phyloP scores from a whole-genome alignment of 148 eudicot genomes.

The Silene latifolia region DNA sequence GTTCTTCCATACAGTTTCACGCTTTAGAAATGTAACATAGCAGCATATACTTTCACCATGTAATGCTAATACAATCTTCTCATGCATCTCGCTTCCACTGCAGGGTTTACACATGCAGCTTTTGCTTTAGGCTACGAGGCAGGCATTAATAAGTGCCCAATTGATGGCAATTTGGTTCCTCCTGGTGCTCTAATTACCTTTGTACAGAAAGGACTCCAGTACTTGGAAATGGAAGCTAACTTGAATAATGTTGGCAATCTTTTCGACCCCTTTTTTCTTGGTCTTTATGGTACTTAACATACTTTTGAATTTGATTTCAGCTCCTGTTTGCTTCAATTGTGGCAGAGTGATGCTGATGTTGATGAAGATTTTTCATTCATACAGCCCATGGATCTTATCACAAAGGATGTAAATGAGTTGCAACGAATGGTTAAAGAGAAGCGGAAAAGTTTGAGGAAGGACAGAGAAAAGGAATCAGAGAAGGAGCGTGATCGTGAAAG shows the following conservation, averaged over 20 bases:
- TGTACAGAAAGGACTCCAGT: slow-evolving; percentile 72
- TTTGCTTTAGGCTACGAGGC: slow-evolving; percentile 77
- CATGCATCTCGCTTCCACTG: slow-evolving; percentile 17
- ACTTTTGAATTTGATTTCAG: slow-evolving; percentile 9
- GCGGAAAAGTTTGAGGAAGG: slow-evolving; percentile 44
- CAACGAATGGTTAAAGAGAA: slow-evolving; percentile 53
- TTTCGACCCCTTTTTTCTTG: slow-evolving; percentile 20
- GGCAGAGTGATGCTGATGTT: slow-evolving; percentile 55
- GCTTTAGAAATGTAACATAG: not conserved
- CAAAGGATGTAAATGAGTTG: slow-evolving; percentile 67
- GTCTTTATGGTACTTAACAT: not conserved
- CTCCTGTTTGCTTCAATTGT: slow-evolving; percentile 11
- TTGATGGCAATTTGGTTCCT: slow-evolving; percentile 71
- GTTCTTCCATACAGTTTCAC: not conserved
- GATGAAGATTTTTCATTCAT: slow-evolving; percentile 67
- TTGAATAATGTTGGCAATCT: slow-evolving; percentile 52
- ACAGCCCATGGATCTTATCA: slow-evolving; percentile 73
- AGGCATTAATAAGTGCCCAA: slow-evolving; percentile 44
- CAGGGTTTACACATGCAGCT: slow-evolving; percentile 77
- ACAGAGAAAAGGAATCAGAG: slow-evolving; percentile 38
- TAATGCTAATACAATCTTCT: slow-evolving; percentile 8
- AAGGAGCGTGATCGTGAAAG: slow-evolving; percentile 47
- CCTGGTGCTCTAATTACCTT: slow-evolving; percentile 62
- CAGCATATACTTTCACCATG: not conserved
- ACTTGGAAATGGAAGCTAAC: slow-evolving; percentile 74